Evolutionary conservation across 2,329 filamentous ascomycete genomes (phyloP).

Genomic region (Aspergillus pseudoterreus): DNA sequence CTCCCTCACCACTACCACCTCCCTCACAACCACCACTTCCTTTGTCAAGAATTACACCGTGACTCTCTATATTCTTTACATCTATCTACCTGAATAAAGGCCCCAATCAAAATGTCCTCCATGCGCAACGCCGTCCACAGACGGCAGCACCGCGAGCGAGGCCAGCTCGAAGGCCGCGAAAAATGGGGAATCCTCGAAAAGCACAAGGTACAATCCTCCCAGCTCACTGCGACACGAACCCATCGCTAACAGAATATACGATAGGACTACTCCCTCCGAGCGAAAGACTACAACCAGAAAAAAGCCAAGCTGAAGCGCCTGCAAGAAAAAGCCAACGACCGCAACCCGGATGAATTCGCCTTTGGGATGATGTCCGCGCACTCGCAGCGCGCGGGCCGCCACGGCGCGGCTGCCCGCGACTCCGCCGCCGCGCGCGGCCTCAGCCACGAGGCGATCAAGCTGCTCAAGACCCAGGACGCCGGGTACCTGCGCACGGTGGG

Average conservation of each 20-base stretch:
- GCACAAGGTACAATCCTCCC: slow-evolving; percentile 64
- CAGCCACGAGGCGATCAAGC: slow-evolving; percentile 56
- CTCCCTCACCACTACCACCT: neutral
- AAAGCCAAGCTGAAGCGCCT: slow-evolving; percentile 57
- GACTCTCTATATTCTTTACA: too few relatives aligned
- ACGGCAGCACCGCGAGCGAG: slow-evolving; percentile 84
- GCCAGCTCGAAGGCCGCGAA: slow-evolving; percentile 76
- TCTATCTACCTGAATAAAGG: neutral
- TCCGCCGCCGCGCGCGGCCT: slow-evolving; percentile 36
- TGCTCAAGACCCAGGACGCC: slow-evolving; percentile 64
- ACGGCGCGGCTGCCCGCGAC: slow-evolving; percentile 41
- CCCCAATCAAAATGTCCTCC: slow-evolving; percentile 48
- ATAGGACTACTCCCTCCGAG: slow-evolving; percentile 62
- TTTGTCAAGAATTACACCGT: neutral
- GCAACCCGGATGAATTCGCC: slow-evolving; percentile 64
- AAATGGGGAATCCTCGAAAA: slow-evolving; percentile 94
- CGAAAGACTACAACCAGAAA: slow-evolving; percentile 61
- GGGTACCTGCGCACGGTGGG: slow-evolving; percentile 59
- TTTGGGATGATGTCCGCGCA: slow-evolving; percentile 60
- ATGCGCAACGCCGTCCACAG: slow-evolving; percentile 65
- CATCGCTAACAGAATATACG: too few relatives aligned
- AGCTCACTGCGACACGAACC: too few relatives aligned
- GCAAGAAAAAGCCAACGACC: slow-evolving; percentile 56
- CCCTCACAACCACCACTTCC: neutral
- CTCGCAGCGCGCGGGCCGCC: slow-evolving; percentile 40